Evolutionary conservation across 371 early-diverging fungal species (phyloP), one percentile per base, ranked within the genome.

Genomic region (Funneliformis caledonium): DNA sequence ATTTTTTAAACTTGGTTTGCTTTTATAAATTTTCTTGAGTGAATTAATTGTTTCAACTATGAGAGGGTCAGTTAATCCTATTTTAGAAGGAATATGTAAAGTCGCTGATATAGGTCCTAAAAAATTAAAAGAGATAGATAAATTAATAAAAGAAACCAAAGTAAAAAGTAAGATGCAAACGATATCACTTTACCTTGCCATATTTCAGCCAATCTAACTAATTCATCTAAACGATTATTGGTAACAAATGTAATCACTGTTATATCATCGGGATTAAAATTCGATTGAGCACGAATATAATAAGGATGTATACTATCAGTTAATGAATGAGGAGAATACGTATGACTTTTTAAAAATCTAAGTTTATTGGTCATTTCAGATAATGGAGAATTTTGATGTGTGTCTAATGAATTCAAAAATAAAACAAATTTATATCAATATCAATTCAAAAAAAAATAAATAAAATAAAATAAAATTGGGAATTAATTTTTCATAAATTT

Each of bases 21-120:
- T 84, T 78, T 86, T 86, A 42, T 85, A 87, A 64, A 85, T 72
- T 12, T 85, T 81, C 14, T 86, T 86, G 52, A 90, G 83, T 0
- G 81, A 75, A 26, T 65, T 83, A 81, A 82, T 86, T 37, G 1
- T 83, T 50, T n/a, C 75, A 64, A 5, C 79, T 26, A 61, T 82
- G 80, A 2, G 81, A 81, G 77, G 19, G 82, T 76, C n/a, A 78
- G 72, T 48, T 75, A 64, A 45, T 76, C 82, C 73, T 6, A 81
- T 73, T 73, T 82, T 56, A 78, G 82, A 82, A 31, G 84, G 83
- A 8, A 89, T 83, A 52, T 89, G 86, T 33, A 91, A 69, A 1
- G 88, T 86, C 7, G 88, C 91, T 0, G 90, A 89, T 50, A 91
- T 89, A 7, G 91, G 88, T 6, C 91, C 90, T 88, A 67, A n/a